Evolutionary conservation across 192 early-diverging fungal genomes (phyloP).

Genomic region (Entrophospora sp.): DNA sequence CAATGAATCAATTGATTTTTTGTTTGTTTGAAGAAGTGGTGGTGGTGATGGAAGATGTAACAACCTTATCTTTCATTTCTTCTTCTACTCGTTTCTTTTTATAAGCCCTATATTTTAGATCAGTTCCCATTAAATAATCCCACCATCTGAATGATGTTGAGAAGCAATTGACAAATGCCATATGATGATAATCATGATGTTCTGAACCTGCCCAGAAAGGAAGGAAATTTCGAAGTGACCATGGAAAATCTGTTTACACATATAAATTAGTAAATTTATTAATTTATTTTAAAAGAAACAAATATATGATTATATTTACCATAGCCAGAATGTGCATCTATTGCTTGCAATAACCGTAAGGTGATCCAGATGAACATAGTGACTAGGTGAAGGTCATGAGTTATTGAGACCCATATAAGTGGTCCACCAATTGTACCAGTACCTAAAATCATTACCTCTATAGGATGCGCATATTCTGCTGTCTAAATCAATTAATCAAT

Average conservation of each 20-base stretch:
- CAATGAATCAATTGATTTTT: background rate
- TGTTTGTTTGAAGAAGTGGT: background rate
- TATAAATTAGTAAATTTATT: background rate
- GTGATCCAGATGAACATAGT: slow-evolving; percentile 83
- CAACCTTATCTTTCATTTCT: slow-evolving; percentile 15
- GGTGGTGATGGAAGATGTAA: background rate
- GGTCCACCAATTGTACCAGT: slow-evolving; percentile 79
- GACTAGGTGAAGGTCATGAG: slow-evolving; percentile 66
- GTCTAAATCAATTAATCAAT: slow-evolving; percentile 23
- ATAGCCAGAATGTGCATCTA: slow-evolving; percentile 90
- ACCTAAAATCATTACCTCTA: slow-evolving; percentile 79
- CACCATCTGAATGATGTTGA: slow-evolving; percentile 83
- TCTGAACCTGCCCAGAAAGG: slow-evolving; percentile 89
- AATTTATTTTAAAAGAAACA: background rate
- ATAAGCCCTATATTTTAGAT: slow-evolving; percentile 63
- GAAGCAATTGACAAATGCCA: slow-evolving; percentile 70
- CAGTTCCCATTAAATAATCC: slow-evolving; percentile 84
- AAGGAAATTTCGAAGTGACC: slow-evolving; percentile 77
- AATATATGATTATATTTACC: background rate
- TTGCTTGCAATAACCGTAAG: slow-evolving; percentile 69
- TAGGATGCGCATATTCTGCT: slow-evolving; percentile 85
- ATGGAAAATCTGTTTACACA: slow-evolving; percentile 67
- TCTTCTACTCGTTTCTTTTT: slow-evolving; percentile 36
- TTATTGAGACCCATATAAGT: slow-evolving; percentile 56
- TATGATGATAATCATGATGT: slow-evolving; percentile 94